These are phyloP conservation scores for Jacaranda copaia DNA, from an alignment of 257 asterid species.

Conservation along the genomic window DNA sequence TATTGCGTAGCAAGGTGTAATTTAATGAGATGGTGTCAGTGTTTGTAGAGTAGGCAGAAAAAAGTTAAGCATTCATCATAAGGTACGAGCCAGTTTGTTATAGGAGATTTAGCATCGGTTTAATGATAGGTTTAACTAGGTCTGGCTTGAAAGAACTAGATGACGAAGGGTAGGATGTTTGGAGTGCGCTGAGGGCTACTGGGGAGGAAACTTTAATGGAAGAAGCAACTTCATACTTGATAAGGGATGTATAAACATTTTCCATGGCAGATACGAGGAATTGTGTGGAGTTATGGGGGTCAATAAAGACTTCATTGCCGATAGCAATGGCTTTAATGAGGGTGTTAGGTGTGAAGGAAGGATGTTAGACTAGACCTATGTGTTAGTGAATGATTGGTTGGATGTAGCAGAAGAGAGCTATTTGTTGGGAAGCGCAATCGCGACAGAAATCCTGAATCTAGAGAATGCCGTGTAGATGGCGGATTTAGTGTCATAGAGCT, in stretches of 20 bases:
- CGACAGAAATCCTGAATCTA: conserved; percentile 58
- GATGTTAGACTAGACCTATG: conserved; percentile 66
- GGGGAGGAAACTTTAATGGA: conserved; percentile 65
- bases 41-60: conserved; percentile 65
- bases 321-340: conserved; percentile 69
- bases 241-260: conserved; percentile 58
- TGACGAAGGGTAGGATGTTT: conserved; percentile 68
- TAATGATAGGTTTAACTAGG: conserved; percentile 65
- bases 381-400: conserved; percentile 53
- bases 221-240: conserved; percentile 44
- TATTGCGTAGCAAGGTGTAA: conserved; percentile 58
- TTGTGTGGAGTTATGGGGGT: conserved; percentile 57
- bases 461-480: conserved; percentile 66
- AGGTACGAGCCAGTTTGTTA: conserved; percentile 62
- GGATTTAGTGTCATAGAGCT: conserved; percentile 72
- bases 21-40: conserved; percentile 61
- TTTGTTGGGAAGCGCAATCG: conserved; percentile 74
- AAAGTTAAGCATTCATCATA: conserved; percentile 73
- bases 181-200: conserved; percentile 62
- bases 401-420: conserved; percentile 64
- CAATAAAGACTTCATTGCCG: conserved; percentile 78
- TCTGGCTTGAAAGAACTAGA: conserved; percentile 68
- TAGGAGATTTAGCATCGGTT: conserved; percentile 65
- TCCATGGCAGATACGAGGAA: conserved; percentile 75
- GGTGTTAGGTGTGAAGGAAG: conserved; percentile 49